Conservation (phyloP, 192 early-diverging fungal species). For the Paraglomus occultum region DNA sequence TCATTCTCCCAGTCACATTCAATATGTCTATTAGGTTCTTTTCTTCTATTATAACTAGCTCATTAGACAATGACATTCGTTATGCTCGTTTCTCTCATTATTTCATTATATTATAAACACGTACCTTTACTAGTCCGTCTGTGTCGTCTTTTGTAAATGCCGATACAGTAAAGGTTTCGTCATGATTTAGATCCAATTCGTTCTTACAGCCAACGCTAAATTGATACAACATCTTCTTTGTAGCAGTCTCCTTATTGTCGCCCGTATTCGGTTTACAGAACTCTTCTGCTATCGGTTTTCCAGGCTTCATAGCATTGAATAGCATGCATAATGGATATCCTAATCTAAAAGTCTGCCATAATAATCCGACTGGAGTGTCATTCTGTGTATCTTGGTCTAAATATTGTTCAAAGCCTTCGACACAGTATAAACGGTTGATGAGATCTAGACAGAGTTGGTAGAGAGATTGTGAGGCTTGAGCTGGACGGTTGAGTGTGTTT, state of each 20-base stretch:
- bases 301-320: slow-evolving; percentile 68
- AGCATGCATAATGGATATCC: slow-evolving; percentile 68
- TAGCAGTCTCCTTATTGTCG: slow-evolving; percentile 57
- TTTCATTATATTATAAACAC: background rate
- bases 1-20: background rate
- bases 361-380: slow-evolving; percentile 63
- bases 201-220: slow-evolving; percentile 88
- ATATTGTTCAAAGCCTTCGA: slow-evolving; percentile 66
- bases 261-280: slow-evolving; percentile 31
- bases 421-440: slow-evolving; percentile 66
- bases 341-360: slow-evolving; percentile 71
- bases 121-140: slow-evolving; percentile 93
- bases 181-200: slow-evolving; percentile 70
- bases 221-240: slow-evolving; percentile 81
- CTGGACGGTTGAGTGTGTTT: slow-evolving; percentile 41
- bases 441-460: slow-evolving; percentile 72
- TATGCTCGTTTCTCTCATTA: background rate
- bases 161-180: slow-evolving; percentile 79
- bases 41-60: background rate
- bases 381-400: slow-evolving; percentile 47
- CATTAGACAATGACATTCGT: background rate
- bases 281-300: slow-evolving; percentile 40
- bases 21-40: background rate
- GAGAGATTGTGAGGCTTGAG: slow-evolving; percentile 49
- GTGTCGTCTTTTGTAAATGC: slow-evolving; percentile 94